Conservation (phyloP, 208 protist genomes). For the Acanthamoeba culbertsoni region DNA sequence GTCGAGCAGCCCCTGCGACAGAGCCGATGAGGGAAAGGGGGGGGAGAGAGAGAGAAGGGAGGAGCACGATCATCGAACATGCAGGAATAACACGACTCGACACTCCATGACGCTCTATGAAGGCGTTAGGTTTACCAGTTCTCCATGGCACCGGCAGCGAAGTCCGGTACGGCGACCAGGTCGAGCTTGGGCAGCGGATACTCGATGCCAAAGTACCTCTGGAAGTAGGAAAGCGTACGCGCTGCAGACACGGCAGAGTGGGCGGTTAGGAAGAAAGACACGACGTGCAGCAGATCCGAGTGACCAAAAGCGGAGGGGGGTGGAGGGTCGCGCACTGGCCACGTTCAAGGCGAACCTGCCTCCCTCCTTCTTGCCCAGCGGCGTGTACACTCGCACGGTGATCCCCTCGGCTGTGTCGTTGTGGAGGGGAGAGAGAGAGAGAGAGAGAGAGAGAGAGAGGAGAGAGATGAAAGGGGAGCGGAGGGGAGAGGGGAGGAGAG, state of each 20-base stretch:
- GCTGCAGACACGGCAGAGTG: not conserved
- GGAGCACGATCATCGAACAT: not conserved
- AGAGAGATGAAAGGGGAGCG: too few species aligned
- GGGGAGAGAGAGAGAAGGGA: not conserved
- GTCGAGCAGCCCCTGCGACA: conserved; percentile 84
- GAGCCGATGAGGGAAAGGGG: not conserved
- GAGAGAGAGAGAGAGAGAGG: not conserved
- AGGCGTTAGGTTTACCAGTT: conserved; percentile 85
- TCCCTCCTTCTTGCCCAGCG: conserved; percentile 74
- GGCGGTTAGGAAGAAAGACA: not conserved
- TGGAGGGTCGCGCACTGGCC: conserved; percentile 16
- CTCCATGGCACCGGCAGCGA: conserved; percentile 94
- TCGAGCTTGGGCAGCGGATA: conserved; percentile 94
- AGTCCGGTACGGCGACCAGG: conserved; percentile 90
- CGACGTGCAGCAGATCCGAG: not conserved
- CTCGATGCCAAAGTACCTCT: conserved; percentile 65
- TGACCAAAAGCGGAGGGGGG: not conserved
- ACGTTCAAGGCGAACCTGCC: conserved; percentile 90
- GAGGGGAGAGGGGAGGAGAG: too few species aligned
- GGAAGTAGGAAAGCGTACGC: conserved; percentile 47
- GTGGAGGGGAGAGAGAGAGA: too few species aligned
- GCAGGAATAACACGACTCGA: not conserved
- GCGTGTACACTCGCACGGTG: conserved; percentile 79
- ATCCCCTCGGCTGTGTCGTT: conserved; percentile 69
- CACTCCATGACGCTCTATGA: too few species aligned